Conservation (phyloP, 2,329 filamentous ascomycete species). For the Fusarium pseudonygamai region DNA sequence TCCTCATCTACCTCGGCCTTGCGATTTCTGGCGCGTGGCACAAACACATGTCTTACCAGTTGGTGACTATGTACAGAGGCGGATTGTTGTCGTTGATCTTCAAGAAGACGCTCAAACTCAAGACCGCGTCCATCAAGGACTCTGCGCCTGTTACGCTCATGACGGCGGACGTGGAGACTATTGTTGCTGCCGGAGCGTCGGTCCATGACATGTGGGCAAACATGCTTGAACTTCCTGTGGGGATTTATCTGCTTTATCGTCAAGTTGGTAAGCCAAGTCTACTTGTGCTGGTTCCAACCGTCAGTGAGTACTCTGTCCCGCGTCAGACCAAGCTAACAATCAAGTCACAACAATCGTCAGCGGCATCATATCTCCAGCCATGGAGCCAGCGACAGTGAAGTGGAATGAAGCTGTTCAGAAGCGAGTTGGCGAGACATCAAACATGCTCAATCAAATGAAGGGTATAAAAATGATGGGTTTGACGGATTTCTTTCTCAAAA, state of each 20-base stretch:
- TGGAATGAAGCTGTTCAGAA: slow-evolving; percentile 55
- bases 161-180: slow-evolving; percentile 55
- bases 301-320: slow-evolving; percentile 26
- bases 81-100: slow-evolving; percentile 58
- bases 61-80: slow-evolving; percentile 50
- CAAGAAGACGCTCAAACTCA: slow-evolving; percentile 53
- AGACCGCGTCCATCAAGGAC: slow-evolving; percentile 46
- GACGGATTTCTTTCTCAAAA: slow-evolving; percentile 44
- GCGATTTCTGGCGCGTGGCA: slow-evolving; percentile 48
- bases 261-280: slow-evolving; percentile 47
- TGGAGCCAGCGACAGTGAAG: slow-evolving; percentile 47
- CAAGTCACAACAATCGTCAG: slow-evolving; percentile 35
- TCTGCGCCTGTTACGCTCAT: slow-evolving; percentile 56
- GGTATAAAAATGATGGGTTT: slow-evolving; percentile 57
- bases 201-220: slow-evolving; percentile 53
- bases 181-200: slow-evolving; percentile 39
- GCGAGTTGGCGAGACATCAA: slow-evolving; percentile 52
- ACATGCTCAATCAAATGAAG: slow-evolving; percentile 54
- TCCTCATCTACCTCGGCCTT: slow-evolving; percentile 54
- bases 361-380: slow-evolving; percentile 36
- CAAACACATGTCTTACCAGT: slow-evolving; percentile 49
- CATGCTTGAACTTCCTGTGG: slow-evolving; percentile 50
- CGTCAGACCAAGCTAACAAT: background rate
- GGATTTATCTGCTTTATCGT: slow-evolving; percentile 48
- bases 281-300: slow-evolving; percentile 43